Evolutionary conservation across 2,329 filamentous ascomycete genomes (phyloP).

Genomic region (Amylocarpus encephaloides): DNA sequence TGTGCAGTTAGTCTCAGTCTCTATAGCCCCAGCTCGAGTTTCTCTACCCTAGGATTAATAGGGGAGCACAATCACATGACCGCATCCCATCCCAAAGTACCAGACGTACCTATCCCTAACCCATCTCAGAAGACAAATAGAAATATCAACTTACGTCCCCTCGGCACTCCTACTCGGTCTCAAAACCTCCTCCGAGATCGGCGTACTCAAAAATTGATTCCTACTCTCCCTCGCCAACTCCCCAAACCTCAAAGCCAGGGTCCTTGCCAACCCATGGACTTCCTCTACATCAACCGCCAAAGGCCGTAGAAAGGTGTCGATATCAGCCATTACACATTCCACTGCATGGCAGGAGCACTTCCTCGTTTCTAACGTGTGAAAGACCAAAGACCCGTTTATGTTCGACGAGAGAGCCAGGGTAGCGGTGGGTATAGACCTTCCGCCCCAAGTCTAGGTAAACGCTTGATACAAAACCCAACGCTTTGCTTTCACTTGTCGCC

Average conservation of each 20-base stretch:
- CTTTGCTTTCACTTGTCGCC: too few relatives aligned
- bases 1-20: constrained; percentile 12
- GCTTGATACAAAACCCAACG: too few relatives aligned
- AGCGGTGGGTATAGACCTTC: background rate
- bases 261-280: constrained; percentile 41
- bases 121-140: constrained; percentile 1
- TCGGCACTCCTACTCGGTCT: constrained; percentile 41
- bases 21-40: too few relatives aligned
- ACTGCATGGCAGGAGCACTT: too few relatives aligned
- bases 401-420: background rate
- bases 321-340: constrained; percentile 4
- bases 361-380: too few relatives aligned
- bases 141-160: constrained; percentile 38
- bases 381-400: too few relatives aligned
- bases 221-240: constrained; percentile 45
- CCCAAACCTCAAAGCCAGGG: constrained; percentile 43
- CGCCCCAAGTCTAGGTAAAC: too few relatives aligned
- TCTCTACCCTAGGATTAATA: too few relatives aligned
- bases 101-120: background rate
- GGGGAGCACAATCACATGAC: constrained; percentile 3
- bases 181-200: constrained; percentile 53
- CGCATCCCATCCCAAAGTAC: background rate
- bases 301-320: constrained; percentile 44
- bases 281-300: constrained; percentile 42
- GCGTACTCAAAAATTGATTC: constrained; percentile 54